A percentile compares a stretch with the other conserved stretches of the same genome.
These are phyloP conservation scores for Ustilago hordei DNA, from an alignment of 1,284 basidiomycete genomes.

Conservation along the genomic window DNA sequence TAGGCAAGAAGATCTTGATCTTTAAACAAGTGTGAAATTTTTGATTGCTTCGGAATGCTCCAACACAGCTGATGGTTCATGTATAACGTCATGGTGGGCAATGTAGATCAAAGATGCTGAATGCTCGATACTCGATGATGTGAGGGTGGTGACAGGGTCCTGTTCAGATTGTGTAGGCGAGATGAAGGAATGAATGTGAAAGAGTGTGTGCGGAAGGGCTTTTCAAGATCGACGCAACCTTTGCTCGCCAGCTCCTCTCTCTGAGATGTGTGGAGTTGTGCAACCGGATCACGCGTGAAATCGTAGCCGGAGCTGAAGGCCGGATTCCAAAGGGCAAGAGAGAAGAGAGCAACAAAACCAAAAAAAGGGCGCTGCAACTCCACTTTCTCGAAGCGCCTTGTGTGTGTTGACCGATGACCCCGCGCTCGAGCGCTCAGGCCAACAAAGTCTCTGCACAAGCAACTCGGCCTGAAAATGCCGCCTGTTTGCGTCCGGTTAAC, in stretches of 20 bases:
- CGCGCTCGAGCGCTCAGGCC: conserved; percentile 3
- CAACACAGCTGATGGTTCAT: neutral
- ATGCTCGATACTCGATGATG: neutral
- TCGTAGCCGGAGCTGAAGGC: conserved; percentile 18
- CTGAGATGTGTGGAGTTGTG: neutral
- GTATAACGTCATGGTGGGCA: no score
- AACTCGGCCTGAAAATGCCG: neutral
- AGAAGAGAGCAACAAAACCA: neutral
- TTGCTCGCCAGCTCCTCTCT: no score
- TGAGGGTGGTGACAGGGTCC: neutral
- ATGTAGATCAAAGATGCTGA: no score
- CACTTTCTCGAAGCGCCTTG: conserved; percentile 11
- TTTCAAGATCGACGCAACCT: neutral
- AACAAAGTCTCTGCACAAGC: neutral
- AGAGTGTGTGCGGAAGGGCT: conserved; percentile 1
- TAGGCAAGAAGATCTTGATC: neutral
- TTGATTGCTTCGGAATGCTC: neutral
- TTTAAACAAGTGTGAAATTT: neutral
- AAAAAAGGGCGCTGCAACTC: conserved; percentile 3
- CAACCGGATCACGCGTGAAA: conserved; percentile 16
- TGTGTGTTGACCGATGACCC: neutral
- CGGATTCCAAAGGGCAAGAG: conserved; percentile 1
- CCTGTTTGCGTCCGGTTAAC: conserved; percentile 18
- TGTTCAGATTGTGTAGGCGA: neutral
- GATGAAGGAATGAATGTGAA: conserved; percentile 15